Conservation (phyloP, 768 basidiomycete species). For the Mycena chlorophos region DNA sequence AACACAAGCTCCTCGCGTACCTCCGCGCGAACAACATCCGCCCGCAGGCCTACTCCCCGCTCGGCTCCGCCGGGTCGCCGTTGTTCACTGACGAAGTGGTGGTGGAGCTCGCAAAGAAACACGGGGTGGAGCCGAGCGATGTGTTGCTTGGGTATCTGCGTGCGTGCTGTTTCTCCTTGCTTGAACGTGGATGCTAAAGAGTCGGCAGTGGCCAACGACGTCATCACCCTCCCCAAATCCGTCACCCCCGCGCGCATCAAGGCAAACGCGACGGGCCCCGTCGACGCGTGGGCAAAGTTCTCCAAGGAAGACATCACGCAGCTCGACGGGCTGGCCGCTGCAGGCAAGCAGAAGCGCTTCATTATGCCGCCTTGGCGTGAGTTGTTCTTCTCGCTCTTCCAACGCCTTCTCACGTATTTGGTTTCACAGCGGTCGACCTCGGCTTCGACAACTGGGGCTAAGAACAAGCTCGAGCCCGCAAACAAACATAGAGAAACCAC, state of each 20-base stretch:
- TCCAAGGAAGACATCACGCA: constrained; percentile 50
- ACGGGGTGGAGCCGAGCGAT: constrained; percentile 54
- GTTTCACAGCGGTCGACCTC: neutral
- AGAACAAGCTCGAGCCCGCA: neutral
- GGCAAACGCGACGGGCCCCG: constrained; percentile 54
- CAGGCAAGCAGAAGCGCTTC: constrained; percentile 68
- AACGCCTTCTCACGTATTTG: neutral
- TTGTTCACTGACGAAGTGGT: constrained; percentile 65
- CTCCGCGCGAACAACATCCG: constrained; percentile 66
- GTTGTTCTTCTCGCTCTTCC: constrained; percentile 28
- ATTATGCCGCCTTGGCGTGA: constrained; percentile 71
- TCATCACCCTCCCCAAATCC: constrained; percentile 74
- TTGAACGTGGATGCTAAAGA: constrained; percentile 3
- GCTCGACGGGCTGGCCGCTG: constrained; percentile 58
- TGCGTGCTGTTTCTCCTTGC: constrained; percentile 32
- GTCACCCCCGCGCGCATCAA: constrained; percentile 70
- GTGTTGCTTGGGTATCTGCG: constrained; percentile 64
- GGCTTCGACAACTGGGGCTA: constrained; percentile 3
- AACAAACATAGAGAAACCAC: too few relatives aligned
- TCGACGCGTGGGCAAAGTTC: constrained; percentile 47
- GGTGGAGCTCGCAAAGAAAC: constrained; percentile 56
- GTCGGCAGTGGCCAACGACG: constrained; percentile 56
- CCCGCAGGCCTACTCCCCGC: constrained; percentile 79
- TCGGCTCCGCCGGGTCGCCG: constrained; percentile 69
- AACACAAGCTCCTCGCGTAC: constrained; percentile 65